Conservation (phyloP, 352 stramenopile genomes). For the Pythium myriotylum region DNA sequence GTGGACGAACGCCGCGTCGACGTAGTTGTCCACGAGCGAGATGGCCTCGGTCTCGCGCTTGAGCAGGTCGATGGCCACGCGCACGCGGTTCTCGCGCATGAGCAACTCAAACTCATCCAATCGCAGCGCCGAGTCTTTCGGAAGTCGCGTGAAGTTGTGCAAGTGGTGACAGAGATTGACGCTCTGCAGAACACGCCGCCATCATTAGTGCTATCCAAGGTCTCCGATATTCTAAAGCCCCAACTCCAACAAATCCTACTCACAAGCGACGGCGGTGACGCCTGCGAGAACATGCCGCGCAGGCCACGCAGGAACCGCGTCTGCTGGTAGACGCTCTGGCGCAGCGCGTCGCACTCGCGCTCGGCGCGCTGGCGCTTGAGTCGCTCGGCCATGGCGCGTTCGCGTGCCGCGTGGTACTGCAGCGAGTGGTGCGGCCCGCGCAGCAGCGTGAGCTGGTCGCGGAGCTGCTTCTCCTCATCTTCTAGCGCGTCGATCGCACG, state of each 20-base stretch:
- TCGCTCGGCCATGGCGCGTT: constrained; percentile 2
- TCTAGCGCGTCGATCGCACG: not conserved
- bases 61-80: constrained; percentile 16
- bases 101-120: constrained; percentile 14
- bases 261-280: not conserved
- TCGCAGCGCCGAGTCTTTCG: constrained; percentile 3
- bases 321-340: constrained; percentile 10
- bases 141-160: constrained; percentile 28
- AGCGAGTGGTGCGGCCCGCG: not conserved
- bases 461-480: constrained; percentile 1
- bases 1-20: constrained; percentile 6
- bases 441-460: not conserved
- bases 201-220: too few relatives aligned
- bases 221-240: too few relatives aligned
- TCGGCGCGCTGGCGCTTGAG: constrained; percentile 12
- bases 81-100: constrained; percentile 4
- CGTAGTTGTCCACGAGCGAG: constrained; percentile 3
- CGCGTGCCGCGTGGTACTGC: not conserved
- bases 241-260: not conserved
- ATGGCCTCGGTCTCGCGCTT: constrained; percentile 14
- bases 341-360: constrained; percentile 9
- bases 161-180: constrained; percentile 25
- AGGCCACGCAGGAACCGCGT: constrained; percentile 14
- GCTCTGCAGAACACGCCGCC: not conserved
- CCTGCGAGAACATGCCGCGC: not conserved